phyloP scores from a whole-genome alignment of 192 early-diverging fungal species.

The Radiomyces spectabilis region DNA sequence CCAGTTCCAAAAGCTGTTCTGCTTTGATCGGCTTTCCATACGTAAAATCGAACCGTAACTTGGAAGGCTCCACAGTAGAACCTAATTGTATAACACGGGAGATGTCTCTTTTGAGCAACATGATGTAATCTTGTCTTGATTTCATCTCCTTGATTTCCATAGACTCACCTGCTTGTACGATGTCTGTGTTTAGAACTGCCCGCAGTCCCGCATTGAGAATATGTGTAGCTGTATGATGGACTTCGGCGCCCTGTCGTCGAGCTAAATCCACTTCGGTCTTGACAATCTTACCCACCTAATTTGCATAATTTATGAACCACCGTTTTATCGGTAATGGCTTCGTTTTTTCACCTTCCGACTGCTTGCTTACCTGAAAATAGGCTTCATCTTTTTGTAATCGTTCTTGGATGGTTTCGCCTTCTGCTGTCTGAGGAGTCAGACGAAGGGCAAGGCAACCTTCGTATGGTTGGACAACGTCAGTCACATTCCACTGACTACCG shows the following conservation, averaged over 20 bases:
- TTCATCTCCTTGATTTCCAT: too few species aligned
- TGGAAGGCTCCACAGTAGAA: conserved; percentile 39
- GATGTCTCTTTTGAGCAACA: too few species aligned
- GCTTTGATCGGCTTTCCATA: conserved; percentile 36
- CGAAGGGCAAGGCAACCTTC: conserved; percentile 38
- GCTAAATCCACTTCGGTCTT: conserved; percentile 30
- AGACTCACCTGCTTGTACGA: conserved; percentile 42
- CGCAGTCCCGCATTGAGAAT: conserved; percentile 47
- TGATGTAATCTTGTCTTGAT: too few species aligned
- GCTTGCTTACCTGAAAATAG: conserved; percentile 27
- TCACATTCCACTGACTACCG: conserved; percentile 33
- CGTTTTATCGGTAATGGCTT: too few species aligned
- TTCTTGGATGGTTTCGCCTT: not conserved
- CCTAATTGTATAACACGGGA: conserved; percentile 9
- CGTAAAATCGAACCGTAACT: conserved; percentile 54
- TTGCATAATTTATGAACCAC: too few species aligned
- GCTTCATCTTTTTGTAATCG: conserved; percentile 21
- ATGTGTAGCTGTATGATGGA: conserved; percentile 55
- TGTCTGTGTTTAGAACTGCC: conserved; percentile 30
- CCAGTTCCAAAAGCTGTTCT: conserved; percentile 36
- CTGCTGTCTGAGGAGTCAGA: conserved; percentile 9
- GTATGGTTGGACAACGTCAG: conserved; percentile 42
- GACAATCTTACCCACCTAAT: conserved; percentile 23
- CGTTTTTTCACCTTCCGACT: not conserved
- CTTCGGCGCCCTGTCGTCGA: conserved; percentile 35